A percentile compares a stretch with the other conserved stretches of the same genome.
These are phyloP conservation scores for Lophiotrema nucula DNA, from an alignment of 495 filamentous ascomycete species.

Conservation along the genomic window DNA sequence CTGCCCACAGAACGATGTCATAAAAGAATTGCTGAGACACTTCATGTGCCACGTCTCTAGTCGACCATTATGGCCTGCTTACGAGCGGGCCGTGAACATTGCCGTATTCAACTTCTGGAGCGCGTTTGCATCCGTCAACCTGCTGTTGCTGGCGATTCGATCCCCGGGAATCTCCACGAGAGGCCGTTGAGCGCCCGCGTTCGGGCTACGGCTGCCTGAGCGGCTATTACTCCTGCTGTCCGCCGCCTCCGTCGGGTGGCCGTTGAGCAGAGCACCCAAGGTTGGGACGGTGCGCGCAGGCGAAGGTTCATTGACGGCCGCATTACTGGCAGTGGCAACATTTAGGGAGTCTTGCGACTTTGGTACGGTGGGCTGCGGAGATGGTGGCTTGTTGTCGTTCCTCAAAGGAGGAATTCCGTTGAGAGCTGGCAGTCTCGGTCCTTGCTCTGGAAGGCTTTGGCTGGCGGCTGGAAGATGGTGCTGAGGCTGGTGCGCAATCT, in stretches of 20 bases:
- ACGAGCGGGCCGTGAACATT: background rate
- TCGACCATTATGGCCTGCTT: too few species aligned
- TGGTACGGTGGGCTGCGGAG: constrained; percentile 14
- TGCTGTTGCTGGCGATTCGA: constrained; percentile 9
- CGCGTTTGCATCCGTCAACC: background rate
- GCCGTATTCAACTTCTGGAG: constrained; percentile 11
- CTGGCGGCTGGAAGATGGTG: background rate
- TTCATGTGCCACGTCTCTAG: too few species aligned
- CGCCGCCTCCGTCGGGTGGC: constrained; percentile 37
- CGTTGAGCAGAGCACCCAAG: constrained; percentile 54
- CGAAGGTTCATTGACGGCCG: constrained; percentile 33
- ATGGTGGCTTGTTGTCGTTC: constrained; percentile 16
- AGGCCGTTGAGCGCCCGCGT: constrained; percentile 32
- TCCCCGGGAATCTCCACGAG: constrained; percentile 9
- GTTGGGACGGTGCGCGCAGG: constrained; percentile 50
- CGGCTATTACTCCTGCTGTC: constrained; percentile 41
- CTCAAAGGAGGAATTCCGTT: constrained; percentile 4
- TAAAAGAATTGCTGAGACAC: too few species aligned
- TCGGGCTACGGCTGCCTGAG: constrained; percentile 40
- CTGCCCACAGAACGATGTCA: too few species aligned
- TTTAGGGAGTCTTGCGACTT: constrained; percentile 17
- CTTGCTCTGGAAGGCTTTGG: constrained; percentile 11
- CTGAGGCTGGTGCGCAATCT: constrained; percentile 3
- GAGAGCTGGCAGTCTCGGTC: constrained; percentile 30
- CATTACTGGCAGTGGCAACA: constrained; percentile 37